Evolutionary conservation across 768 basidiomycete genomes (phyloP).

Genomic region (Rossbeevera mucosa): DNA sequence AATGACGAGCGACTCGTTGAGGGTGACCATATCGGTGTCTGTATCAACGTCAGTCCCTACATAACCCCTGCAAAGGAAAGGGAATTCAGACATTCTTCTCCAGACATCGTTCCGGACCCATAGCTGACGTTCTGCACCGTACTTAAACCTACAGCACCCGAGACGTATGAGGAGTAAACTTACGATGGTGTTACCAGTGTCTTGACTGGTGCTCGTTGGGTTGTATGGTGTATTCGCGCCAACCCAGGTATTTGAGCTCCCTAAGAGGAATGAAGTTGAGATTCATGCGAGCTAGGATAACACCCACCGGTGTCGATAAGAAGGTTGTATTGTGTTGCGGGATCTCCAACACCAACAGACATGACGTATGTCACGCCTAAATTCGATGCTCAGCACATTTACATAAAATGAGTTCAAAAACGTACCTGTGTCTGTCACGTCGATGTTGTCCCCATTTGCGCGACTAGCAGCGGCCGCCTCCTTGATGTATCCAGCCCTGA

Average conservation of each 20-base stretch:
- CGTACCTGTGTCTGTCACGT: slow-evolving; percentile 53
- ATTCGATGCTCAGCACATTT: background rate
- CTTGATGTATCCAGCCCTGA: slow-evolving; percentile 20
- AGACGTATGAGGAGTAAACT: slow-evolving; percentile 7
- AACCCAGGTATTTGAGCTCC: slow-evolving; percentile 53
- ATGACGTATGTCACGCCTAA: slow-evolving; percentile 51
- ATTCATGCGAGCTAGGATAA: background rate
- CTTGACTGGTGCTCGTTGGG: slow-evolving; percentile 42
- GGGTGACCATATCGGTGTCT: slow-evolving; percentile 47
- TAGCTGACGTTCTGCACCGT: slow-evolving; percentile 44
- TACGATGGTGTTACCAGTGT: slow-evolving; percentile 36
- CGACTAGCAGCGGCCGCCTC: slow-evolving; percentile 12
- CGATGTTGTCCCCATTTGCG: slow-evolving; percentile 34
- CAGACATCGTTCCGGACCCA: slow-evolving; percentile 50
- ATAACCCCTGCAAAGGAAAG: background rate
- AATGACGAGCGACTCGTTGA: slow-evolving; percentile 38
- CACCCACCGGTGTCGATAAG: slow-evolving; percentile 53
- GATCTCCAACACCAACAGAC: slow-evolving; percentile 48
- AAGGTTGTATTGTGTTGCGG: slow-evolving; percentile 45
- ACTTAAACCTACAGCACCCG: background rate
- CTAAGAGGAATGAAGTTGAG: slow-evolving; percentile 16
- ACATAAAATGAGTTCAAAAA: background rate
- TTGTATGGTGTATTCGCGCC: slow-evolving; percentile 47
- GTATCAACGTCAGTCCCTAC: slow-evolving; percentile 1
- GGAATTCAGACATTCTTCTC: slow-evolving; percentile 43